Evolutionary conservation across 805 yeast species (phyloP), one percentile per base, ranked within the genome.

Genomic region (Kodamaea sagamina): DNA sequence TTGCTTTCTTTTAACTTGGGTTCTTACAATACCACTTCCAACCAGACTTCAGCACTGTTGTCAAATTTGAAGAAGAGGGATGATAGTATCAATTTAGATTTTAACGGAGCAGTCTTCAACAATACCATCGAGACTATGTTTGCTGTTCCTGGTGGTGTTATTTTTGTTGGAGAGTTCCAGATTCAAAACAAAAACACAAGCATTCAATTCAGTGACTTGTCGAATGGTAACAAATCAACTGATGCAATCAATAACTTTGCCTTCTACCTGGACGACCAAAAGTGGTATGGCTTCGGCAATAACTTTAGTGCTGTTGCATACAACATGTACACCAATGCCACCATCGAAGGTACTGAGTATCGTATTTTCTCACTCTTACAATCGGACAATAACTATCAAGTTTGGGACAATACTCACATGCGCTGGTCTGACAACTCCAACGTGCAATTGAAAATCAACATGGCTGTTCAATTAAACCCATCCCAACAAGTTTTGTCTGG

Each of bases 231-330:
- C 49, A 47, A 51, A 6, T 29, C 69, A 0, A 45, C 43, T 0
- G 27, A 45, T 4, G 32, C 51, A 2, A 48, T 49, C 16, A 58
- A 62, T 47, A 63, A 76, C 26, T 58, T 67, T 24, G 77, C 71
- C 1, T 31, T 71, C 4, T 73, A 60, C 47, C 42, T 54, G 21
- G 34, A 47, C 22, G 60, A 68, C 44, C 68, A 65, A 0, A 52
- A 68, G 3, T 76, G 79, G 74, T 66, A 49, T 37, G 55, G 75
- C 0, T 68, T 77, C 48, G 78, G 76, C 1, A 61, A 67, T 44
- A 47, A 55, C 8, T 58, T 49, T 28, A 31, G 54, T 7, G 52
- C 54, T 42, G 13, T 25, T 7, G 49, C 56, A 7, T 66, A 55
- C 42, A 54, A 61, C 29, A 59, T 59, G 31, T 62, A 68, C 43